These are phyloP conservation scores for Zangia roseola DNA, from an alignment of 768 basidiomycete species.

Conservation along the genomic window DNA sequence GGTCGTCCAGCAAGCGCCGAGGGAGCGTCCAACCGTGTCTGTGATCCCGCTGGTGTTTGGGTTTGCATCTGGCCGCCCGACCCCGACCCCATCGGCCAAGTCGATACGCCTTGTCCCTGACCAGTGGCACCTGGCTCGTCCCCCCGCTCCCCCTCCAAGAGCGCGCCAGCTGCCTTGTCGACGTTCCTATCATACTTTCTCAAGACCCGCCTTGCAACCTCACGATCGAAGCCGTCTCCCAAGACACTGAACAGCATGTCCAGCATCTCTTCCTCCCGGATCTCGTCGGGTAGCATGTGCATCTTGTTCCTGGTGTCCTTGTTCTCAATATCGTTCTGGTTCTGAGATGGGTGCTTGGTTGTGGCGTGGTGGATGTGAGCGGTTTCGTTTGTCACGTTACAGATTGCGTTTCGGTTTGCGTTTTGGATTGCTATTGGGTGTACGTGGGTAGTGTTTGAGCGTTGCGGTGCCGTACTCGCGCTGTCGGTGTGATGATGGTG, in stretches of 20 bases:
- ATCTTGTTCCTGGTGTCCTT: slow-evolving; percentile 11
- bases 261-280: slow-evolving; percentile 33
- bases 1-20: slow-evolving; percentile 18
- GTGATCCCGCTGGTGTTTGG: not conserved
- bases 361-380: too few species aligned
- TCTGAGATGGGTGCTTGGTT: too few species aligned
- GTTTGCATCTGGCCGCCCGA: not conserved
- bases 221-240: slow-evolving; percentile 40
- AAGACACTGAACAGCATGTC: slow-evolving; percentile 37
- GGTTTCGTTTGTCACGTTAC: too few species aligned
- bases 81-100: slow-evolving; percentile 3
- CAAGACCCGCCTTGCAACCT: slow-evolving; percentile 53
- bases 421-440: too few species aligned
- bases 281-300: slow-evolving; percentile 20
- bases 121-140: slow-evolving; percentile 17
- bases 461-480: too few species aligned
- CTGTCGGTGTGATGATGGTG: too few species aligned
- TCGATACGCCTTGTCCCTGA: not conserved
- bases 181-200: slow-evolving; percentile 60
- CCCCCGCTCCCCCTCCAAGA: slow-evolving; percentile 51
- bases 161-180: slow-evolving; percentile 53
- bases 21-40: slow-evolving; percentile 12
- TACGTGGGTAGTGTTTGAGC: too few species aligned
- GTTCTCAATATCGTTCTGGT: not conserved
- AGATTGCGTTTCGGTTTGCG: too few species aligned